Evolutionary conservation across 352 stramenopile species (phyloP).

Genomic region (Phytophthora sansomeana): DNA sequence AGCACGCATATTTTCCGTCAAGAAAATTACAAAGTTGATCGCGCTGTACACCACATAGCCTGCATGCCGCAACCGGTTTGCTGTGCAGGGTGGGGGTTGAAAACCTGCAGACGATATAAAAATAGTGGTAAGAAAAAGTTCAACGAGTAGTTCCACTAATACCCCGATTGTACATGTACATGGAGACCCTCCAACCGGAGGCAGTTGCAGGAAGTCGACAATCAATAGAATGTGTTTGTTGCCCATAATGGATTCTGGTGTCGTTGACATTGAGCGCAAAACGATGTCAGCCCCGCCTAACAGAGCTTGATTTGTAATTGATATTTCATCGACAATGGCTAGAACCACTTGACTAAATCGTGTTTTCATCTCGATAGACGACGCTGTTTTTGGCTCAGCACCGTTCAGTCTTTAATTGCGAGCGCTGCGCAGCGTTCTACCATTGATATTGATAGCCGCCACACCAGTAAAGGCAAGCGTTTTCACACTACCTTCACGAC

Average conservation of each 20-base stretch:
- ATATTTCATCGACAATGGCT: too few relatives aligned
- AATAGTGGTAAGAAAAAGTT: too few relatives aligned
- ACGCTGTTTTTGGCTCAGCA: background rate
- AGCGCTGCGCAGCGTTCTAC: constrained; percentile 1
- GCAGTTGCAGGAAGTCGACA: constrained; percentile 34
- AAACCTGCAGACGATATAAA: constrained; percentile 15
- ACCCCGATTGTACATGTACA: too few relatives aligned
- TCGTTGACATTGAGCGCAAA: constrained; percentile 7
- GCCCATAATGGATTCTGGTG: constrained; percentile 23
- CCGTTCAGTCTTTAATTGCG: constrained; percentile 11
- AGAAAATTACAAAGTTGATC: constrained; percentile 22
- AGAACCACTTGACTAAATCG: constrained; percentile 19
- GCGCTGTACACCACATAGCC: constrained; percentile 8
- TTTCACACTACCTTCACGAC: background rate
- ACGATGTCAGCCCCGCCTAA: too few relatives aligned
- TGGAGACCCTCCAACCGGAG: constrained; percentile 14
- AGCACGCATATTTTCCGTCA: constrained; percentile 14
- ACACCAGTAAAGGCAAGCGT: constrained; percentile 11
- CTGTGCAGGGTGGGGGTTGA: background rate
- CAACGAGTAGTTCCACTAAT: too few relatives aligned
- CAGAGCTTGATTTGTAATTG: too few relatives aligned
- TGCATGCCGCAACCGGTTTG: constrained; percentile 2
- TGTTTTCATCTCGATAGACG: constrained; percentile 22
- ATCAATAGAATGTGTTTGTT: constrained; percentile 24
- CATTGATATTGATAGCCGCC: too few relatives aligned